Evolutionary conservation across 495 filamentous ascomycete species (phyloP), one percentile per base, ranked within the genome.

Genomic region (Neurospora tetrasperma): DNA sequence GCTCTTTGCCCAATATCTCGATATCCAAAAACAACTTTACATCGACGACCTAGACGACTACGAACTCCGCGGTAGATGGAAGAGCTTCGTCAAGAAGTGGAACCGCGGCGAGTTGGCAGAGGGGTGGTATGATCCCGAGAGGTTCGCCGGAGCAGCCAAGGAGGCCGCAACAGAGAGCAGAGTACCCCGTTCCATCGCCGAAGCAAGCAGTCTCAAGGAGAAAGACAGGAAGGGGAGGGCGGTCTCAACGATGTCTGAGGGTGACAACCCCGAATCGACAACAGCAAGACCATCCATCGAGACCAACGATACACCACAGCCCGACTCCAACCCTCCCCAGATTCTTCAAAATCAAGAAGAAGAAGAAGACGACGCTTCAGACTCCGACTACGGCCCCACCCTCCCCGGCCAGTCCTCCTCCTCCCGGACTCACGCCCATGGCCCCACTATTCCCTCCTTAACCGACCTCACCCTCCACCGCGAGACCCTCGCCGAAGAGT

Each of bases 51-150:
- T 99, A 48, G 82, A 85, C 46, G 89, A 91, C 71, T 83, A 87
- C 16, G 95, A 98, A 77, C 79, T 89, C 0, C 90, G 87, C 68
- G 96, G 95, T 1, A 84, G 96, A 46, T 99, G 94, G 93, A 97
- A 97, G 83, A 95, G 94, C 79, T 99, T 98, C 78, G 79, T 93
- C 16, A 83, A 87, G 3, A 95, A 94, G 86, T 99, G 96, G 96
- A 99, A 99, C 84, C 90, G 89, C 79, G 93, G 92, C 83, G 94
- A 97, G 85, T 85, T 99, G 71, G 91, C 93, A 3, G 90, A 94
- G 80, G 94, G 94, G 35, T 99, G 96, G 95, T 99, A 99, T 80
- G 92, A 94, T 75, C 91, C 94, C 27, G 83, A 80, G 75, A 89
- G 86, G 2, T 83, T 90, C 27, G 79, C 85, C 46, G 87, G 86